phyloP scores from a whole-genome alignment of 2,329 filamentous ascomycete species.

The Aspergillus carbonarius region DNA sequence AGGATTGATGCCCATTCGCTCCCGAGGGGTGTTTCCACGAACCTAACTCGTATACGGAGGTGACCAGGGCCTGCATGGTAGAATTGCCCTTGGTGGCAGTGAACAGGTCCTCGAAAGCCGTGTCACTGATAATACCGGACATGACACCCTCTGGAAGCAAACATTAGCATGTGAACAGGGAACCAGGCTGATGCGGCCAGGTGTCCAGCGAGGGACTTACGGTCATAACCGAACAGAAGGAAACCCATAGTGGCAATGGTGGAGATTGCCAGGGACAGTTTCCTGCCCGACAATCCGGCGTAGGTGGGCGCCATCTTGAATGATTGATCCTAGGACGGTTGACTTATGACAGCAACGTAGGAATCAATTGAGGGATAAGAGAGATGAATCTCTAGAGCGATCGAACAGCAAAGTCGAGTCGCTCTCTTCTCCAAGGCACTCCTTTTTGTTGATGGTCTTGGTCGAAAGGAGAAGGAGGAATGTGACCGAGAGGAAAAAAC shows the following conservation, averaged over 20 bases:
- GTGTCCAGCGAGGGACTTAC: constrained; percentile 27
- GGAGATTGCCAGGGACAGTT: constrained; percentile 58
- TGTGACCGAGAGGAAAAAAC: constrained; percentile 15
- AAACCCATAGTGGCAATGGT: constrained; percentile 65
- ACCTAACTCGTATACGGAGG: constrained; percentile 34
- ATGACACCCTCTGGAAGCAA: constrained; percentile 35
- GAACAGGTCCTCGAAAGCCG: constrained; percentile 34
- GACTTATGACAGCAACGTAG: neutral
- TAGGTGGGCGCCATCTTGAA: constrained; percentile 53
- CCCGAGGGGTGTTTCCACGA: neutral
- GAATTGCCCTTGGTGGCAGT: constrained; percentile 38
- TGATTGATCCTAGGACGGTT: neutral
- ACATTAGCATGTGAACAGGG: neutral
- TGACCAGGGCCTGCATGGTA: constrained; percentile 38
- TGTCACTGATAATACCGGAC: constrained; percentile 40
- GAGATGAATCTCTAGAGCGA: neutral
- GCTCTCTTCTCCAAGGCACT: neutral
- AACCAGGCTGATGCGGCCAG: neutral
- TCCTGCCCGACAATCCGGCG: constrained; percentile 59
- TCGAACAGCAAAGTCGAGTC: constrained; percentile 1
- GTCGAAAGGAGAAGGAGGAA: constrained; percentile 4
- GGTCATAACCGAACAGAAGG: constrained; percentile 61
- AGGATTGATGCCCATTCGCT: neutral
- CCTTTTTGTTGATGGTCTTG: neutral
- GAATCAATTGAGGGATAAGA: neutral